Conservation (phyloP, 352 stramenopile genomes). For the Pelagophyceae sp. region DNA sequence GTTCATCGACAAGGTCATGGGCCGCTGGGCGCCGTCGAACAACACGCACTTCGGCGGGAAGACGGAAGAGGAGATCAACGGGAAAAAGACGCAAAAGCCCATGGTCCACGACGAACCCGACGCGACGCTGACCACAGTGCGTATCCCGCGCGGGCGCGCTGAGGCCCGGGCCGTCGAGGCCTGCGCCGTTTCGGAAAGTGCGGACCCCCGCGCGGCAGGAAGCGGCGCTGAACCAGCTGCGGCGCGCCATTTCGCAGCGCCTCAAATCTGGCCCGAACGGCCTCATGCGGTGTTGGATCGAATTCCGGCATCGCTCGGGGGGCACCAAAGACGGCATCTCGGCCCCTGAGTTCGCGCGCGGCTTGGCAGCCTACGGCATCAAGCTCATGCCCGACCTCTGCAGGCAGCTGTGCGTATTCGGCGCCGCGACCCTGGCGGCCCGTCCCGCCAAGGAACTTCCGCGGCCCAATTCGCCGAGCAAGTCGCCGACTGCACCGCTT, state of each 20-base stretch:
- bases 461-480: neutral
- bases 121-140: neutral
- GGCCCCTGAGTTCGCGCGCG: neutral
- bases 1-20: slow-evolving; percentile 17
- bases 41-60: neutral
- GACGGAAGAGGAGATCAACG: neutral
- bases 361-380: neutral
- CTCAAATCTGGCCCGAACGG: neutral
- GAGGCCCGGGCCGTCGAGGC: too few species aligned
- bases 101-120: neutral
- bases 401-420: neutral
- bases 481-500: too few species aligned
- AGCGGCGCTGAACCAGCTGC: neutral
- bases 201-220: too few species aligned
- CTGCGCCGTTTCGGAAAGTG: too few species aligned
- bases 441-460: neutral
- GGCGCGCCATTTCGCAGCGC: neutral
- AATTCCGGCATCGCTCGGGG: neutral
- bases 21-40: neutral
- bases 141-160: too few species aligned
- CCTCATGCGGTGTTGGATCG: neutral
- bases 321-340: neutral
- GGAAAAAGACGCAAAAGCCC: neutral
- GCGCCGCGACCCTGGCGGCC: too few species aligned
- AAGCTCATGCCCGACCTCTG: neutral